Percentiles rank a stretch among this genome's conserved stretches.
phyloP scores from a whole-genome alignment of 2,329 filamentous ascomycete genomes.

The Fusarium xyrophilum region DNA sequence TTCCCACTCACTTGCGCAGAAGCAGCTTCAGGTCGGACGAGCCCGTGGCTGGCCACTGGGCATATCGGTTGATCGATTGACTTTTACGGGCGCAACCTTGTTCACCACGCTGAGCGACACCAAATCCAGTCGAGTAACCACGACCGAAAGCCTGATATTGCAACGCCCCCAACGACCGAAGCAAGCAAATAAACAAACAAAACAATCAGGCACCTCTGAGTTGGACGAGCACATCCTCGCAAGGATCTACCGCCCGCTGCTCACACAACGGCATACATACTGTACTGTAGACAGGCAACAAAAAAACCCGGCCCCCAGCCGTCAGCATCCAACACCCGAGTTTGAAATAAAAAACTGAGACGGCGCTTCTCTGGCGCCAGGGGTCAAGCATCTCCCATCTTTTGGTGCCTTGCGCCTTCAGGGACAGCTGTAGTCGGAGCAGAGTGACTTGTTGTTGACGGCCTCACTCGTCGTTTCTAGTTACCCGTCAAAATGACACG shows the following conservation, averaged over 20 bases:
- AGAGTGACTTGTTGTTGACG: slow-evolving; percentile 30
- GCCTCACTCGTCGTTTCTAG: slow-evolving; percentile 25
- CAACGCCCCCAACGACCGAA: not conserved
- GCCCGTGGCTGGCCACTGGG: slow-evolving; percentile 38
- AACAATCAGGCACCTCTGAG: not conserved
- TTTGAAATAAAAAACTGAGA: slow-evolving; percentile 13
- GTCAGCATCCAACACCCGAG: slow-evolving; percentile 13
- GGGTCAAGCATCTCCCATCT: slow-evolving; percentile 22
- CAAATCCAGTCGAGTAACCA: slow-evolving; percentile 13
- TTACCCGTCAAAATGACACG: slow-evolving; percentile 60
- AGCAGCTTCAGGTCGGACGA: slow-evolving; percentile 28
- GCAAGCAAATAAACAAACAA: slow-evolving; percentile 16
- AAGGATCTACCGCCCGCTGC: slow-evolving; percentile 17
- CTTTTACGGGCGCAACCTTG: slow-evolving; percentile 14
- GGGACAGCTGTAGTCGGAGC: slow-evolving; percentile 6
- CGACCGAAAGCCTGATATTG: slow-evolving; percentile 17
- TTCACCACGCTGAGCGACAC: not conserved
- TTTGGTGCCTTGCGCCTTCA: slow-evolving; percentile 30
- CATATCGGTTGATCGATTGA: slow-evolving; percentile 3
- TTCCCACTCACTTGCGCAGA: slow-evolving; percentile 6
- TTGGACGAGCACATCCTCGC: slow-evolving; percentile 15
- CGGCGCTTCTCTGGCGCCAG: slow-evolving; percentile 25
- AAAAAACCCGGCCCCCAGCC: slow-evolving; percentile 22
- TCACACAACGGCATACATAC: slow-evolving; percentile 10
- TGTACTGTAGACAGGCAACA: not conserved